phyloP scores from a whole-genome alignment of 441 rosid species.

The Eutrema salsugineum region DNA sequence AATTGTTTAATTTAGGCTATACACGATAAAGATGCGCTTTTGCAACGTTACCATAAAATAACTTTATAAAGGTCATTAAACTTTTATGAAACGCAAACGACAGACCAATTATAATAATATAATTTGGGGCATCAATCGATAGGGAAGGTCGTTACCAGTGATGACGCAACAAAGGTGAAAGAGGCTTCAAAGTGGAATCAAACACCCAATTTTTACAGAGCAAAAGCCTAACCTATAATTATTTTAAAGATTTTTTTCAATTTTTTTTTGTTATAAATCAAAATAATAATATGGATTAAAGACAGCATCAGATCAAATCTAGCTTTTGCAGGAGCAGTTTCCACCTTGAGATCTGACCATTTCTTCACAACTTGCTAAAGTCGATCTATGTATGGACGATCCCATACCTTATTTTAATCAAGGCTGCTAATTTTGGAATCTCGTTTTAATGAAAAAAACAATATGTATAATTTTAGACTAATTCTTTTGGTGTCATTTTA shows the following conservation, averaged over 20 bases:
- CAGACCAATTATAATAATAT: conserved; percentile 6
- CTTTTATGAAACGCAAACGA: conserved; percentile 15
- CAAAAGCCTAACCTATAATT: conserved; percentile 22
- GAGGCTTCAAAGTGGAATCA: conserved; percentile 24
- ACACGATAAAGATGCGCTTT: conserved; percentile 32
- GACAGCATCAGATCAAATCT: conserved; percentile 35
- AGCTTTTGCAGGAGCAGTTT: conserved; percentile 11
- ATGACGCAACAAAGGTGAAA: conserved; percentile 30
- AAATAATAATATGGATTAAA: conserved; percentile 19
- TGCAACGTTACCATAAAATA: conserved; percentile 15
- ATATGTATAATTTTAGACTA: not conserved
- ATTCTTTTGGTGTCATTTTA: not conserved
- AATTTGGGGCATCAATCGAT: conserved; percentile 18
- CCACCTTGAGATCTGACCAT: conserved; percentile 34
- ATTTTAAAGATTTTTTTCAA: not conserved
- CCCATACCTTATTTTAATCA: conserved; percentile 14
- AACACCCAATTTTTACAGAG: conserved; percentile 29
- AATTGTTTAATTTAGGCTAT: not conserved
- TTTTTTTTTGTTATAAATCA: not conserved
- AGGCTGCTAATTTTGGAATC: conserved; percentile 5
- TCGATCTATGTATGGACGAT: conserved; percentile 25
- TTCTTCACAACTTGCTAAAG: conserved; percentile 30
- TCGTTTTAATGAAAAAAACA: not conserved
- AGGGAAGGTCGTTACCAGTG: conserved; percentile 1
- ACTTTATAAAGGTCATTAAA: conserved; percentile 14